A percentile compares a stretch with the other conserved stretches of the same genome.
Evolutionary conservation across 2,329 filamentous ascomycete species (phyloP).

Genomic region (Botrytis paeoniae): DNA sequence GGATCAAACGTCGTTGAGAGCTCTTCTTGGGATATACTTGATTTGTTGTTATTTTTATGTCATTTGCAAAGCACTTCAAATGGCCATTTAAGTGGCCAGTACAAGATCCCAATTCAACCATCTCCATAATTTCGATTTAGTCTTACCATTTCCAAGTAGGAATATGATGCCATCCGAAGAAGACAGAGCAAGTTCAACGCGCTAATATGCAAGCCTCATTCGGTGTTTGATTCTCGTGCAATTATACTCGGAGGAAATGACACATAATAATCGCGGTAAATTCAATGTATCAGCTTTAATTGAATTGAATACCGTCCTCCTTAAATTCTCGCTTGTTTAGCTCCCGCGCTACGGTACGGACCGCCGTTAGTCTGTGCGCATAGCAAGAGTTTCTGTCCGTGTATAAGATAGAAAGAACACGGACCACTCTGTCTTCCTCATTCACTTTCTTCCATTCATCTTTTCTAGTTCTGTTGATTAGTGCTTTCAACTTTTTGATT

Average conservation of each 20-base stretch:
- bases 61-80: background rate
- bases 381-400: background rate
- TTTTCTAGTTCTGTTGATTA: background rate
- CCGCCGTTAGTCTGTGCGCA: slow-evolving; percentile 17
- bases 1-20: background rate
- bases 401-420: background rate
- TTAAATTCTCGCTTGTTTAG: slow-evolving; percentile 19
- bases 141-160: background rate
- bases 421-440: background rate
- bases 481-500: background rate
- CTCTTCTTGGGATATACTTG: background rate
- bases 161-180: background rate
- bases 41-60: background rate
- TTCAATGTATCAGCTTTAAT: background rate
- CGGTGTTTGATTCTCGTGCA: background rate
- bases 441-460: background rate
- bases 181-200: background rate
- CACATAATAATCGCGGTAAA: background rate
- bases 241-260: background rate
- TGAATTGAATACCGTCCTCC: slow-evolving; percentile 5
- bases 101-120: background rate
- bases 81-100: background rate
- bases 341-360: slow-evolving; percentile 7
- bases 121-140: background rate
- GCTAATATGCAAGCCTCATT: background rate